A percentile compares a stretch with the other conserved stretches of the same genome.
Evolutionary conservation across 805 yeast species (phyloP).

Genomic region (Cyberlindnera veronae): DNA sequence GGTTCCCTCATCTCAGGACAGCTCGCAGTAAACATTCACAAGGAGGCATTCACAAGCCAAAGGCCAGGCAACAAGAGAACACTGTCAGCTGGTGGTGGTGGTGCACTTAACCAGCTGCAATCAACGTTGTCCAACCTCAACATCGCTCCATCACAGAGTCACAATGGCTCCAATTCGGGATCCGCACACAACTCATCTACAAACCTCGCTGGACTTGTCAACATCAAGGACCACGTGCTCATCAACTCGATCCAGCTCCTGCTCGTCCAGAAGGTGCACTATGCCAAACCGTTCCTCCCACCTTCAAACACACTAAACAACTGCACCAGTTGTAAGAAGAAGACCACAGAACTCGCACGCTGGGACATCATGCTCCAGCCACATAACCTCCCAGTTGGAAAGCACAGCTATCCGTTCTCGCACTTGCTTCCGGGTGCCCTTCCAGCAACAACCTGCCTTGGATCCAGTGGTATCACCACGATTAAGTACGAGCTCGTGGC

Average conservation of each 20-base stretch:
- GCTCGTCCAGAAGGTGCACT: constrained; percentile 67
- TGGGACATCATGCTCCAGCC: constrained; percentile 79
- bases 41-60: constrained; percentile 24
- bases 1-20: constrained; percentile 88
- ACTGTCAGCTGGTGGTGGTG: constrained; percentile 9
- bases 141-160: constrained; percentile 25
- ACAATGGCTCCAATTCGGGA: constrained; percentile 20
- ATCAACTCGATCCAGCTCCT: constrained; percentile 59
- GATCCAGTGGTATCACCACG: constrained; percentile 45
- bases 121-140: constrained; percentile 26
- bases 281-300: constrained; percentile 63
- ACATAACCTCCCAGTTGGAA: constrained; percentile 57
- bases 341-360: constrained; percentile 62
- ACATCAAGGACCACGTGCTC: constrained; percentile 41
- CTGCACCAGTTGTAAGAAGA: constrained; percentile 58
- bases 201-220: constrained; percentile 26
- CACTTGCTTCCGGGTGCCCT: constrained; percentile 83
- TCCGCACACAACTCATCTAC: constrained; percentile 24
- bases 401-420: constrained; percentile 89
- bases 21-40: constrained; percentile 52
- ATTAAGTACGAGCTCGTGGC: constrained; percentile 80
- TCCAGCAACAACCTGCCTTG: constrained; percentile 70
- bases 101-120: constrained; percentile 17
- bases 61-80: constrained; percentile 21
- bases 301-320: constrained; percentile 43